Percentiles rank a stretch among this genome's conserved stretches.
Evolutionary conservation across 2,329 filamentous ascomycete species (phyloP).

Genomic region (Meredithiella fracta): DNA sequence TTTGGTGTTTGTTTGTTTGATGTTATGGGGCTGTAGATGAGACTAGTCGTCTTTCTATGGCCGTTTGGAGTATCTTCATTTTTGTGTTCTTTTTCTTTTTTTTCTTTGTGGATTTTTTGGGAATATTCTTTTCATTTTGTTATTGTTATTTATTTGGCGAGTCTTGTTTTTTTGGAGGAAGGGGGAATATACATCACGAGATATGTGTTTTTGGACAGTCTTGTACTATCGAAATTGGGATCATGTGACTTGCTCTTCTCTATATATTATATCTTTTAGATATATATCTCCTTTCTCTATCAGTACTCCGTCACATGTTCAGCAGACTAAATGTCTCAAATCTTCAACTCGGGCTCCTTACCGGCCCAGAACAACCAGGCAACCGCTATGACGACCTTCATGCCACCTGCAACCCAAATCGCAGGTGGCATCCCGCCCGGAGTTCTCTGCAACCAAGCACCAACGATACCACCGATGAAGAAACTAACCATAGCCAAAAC

Average conservation of each 20-base stretch:
- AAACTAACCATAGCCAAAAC: constrained; percentile 29
- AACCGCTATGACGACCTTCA: constrained; percentile 27
- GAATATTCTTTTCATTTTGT: background rate
- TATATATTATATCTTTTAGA: too few relatives aligned
- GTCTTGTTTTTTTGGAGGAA: background rate
- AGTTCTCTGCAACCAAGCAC: constrained; percentile 32
- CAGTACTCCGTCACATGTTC: background rate
- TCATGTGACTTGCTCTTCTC: too few relatives aligned
- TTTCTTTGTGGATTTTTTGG: background rate
- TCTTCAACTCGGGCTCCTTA: constrained; percentile 12
- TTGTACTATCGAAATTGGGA: too few relatives aligned
- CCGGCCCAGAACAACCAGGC: constrained; percentile 22
- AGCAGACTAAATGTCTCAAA: background rate
- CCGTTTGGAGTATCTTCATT: background rate
- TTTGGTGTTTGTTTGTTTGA: background rate
- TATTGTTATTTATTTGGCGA: background rate
- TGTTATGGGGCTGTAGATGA: background rate
- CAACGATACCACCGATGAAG: constrained; percentile 30
- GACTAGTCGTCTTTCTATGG: background rate
- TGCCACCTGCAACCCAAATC: constrained; percentile 29
- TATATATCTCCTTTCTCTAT: background rate
- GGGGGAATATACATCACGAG: too few relatives aligned
- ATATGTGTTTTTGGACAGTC: too few relatives aligned
- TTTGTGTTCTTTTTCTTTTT: background rate
- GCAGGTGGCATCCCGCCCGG: constrained; percentile 25